Percentiles rank a stretch among this genome's conserved stretches.
Conservation (phyloP, 129 eudicot species). For the Helianthus annuus region DNA sequence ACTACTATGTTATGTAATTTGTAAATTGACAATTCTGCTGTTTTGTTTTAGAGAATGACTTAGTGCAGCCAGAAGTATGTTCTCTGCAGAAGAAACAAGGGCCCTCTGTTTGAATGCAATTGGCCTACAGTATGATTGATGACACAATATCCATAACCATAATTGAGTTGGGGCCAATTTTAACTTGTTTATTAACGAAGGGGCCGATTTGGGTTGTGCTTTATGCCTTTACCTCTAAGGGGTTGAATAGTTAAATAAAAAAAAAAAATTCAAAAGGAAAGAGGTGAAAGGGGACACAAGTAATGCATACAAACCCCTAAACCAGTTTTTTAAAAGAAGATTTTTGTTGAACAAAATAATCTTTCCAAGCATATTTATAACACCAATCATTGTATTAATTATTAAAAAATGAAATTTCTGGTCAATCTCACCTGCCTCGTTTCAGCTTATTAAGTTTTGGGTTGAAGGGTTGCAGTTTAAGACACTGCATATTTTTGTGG, state of each 20-base stretch:
- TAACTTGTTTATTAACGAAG: background rate
- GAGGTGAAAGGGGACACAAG: background rate
- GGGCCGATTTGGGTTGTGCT: background rate
- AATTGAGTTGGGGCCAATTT: conserved; percentile 27
- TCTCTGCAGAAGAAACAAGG: conserved; percentile 47
- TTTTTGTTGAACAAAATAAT: background rate
- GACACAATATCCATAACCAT: conserved; percentile 79
- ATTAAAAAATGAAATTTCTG: background rate
- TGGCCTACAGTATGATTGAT: conserved; percentile 85
- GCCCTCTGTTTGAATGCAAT: conserved; percentile 52
- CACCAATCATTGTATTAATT: background rate
- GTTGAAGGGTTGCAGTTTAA: background rate
- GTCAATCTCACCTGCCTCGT: conserved; percentile 1
- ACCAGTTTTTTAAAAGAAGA: background rate
- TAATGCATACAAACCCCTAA: conserved; percentile 4
- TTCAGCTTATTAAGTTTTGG: background rate
- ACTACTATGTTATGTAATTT: conserved; percentile 5
- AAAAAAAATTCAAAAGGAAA: background rate
- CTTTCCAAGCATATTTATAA: background rate
- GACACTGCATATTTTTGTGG: background rate
- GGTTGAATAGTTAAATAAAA: background rate
- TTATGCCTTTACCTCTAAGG: no score
- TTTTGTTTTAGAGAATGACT: conserved; percentile 60
- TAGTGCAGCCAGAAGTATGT: conserved; percentile 56
- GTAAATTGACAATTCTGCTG: background rate